Evolutionary conservation across 768 basidiomycete genomes (phyloP), one percentile per base, ranked within the genome.

Genomic region (Termitomyces sp.): DNA sequence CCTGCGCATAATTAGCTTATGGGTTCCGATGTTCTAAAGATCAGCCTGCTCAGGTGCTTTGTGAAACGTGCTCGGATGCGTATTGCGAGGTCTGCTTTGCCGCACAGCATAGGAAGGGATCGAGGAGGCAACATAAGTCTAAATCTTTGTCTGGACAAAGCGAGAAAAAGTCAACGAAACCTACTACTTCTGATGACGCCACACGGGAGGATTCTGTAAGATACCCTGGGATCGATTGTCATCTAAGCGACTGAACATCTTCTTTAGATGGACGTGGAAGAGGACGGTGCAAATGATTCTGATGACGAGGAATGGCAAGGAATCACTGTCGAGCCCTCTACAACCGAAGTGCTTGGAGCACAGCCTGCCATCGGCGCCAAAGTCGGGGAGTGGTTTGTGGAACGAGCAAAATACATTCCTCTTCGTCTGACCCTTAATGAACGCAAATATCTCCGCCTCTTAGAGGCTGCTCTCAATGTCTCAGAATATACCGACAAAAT

Each of bases 401-500:
- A 93, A 61, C 84, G 92, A 37, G 77, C 91, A 24, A 88, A 88
- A 69, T 91, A 76, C 70, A 93, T 93, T 54, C 92, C 92, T 0
- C 71, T 93, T 30, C 90, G 92, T 24, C 76, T 94, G 30, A 87
- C 86, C 1, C 73, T 90, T 43, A 66, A 67, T 30, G 92, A 94
- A 70, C 89, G 92, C 62, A 94, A 94, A 71, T 90, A 79, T 69
- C 86, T 94, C 56, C 88, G 92, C 27, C 81, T 94, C 5, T 79
- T 94, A 48, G 92, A 94, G 58, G 92, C 91, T 9, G 92, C 92
- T 2, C 81, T 94, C 40, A 82, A 83, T 49, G 91, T 92, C 37
- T 91, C 88, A 16, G 92, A 94, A 69, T 93, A 93, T 68, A 94
- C 92, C 43, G 92, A 94, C 77, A 92, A 91, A 68, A 90, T 93